These are phyloP conservation scores for Saturnispora quitensis DNA, from an alignment of 805 yeast species.

Conservation along the genomic window DNA sequence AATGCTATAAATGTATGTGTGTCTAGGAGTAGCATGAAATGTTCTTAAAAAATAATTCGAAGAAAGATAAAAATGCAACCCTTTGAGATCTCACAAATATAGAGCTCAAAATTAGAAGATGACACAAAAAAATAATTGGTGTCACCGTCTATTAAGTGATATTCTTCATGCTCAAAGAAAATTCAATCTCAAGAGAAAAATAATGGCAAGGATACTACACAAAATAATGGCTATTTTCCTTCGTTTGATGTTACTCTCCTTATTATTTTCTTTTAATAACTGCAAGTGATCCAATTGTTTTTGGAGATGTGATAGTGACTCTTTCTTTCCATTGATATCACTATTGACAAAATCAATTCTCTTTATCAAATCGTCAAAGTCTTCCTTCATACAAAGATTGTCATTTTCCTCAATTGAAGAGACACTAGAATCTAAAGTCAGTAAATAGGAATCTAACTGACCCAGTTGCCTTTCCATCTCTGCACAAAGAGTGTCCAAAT, in stretches of 20 bases:
- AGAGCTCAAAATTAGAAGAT: neutral
- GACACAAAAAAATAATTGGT: too few species aligned
- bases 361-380: slow-evolving; percentile 22
- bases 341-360: slow-evolving; percentile 21
- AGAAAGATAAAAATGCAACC: neutral
- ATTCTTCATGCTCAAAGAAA: neutral
- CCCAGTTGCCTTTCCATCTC: slow-evolving; percentile 22
- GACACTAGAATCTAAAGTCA: slow-evolving; percentile 18
- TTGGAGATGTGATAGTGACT: slow-evolving; percentile 18
- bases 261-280: slow-evolving; percentile 14
- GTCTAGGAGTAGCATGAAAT: neutral
- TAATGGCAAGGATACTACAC: neutral
- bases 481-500: slow-evolving; percentile 21
- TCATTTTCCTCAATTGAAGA: slow-evolving; percentile 19
- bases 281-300: slow-evolving; percentile 14
- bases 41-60: neutral
- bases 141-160: too few species aligned
- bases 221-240: slow-evolving; percentile 3
- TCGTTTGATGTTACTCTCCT: slow-evolving; percentile 8
- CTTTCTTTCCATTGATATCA: slow-evolving; percentile 17
- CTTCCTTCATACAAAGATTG: slow-evolving; percentile 17
- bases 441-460: slow-evolving; percentile 23
- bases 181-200: neutral
- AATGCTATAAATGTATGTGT: neutral
- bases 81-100: neutral